phyloP scores from a whole-genome alignment of 2,329 filamentous ascomycete genomes.

The Hypoxylon sp. region DNA sequence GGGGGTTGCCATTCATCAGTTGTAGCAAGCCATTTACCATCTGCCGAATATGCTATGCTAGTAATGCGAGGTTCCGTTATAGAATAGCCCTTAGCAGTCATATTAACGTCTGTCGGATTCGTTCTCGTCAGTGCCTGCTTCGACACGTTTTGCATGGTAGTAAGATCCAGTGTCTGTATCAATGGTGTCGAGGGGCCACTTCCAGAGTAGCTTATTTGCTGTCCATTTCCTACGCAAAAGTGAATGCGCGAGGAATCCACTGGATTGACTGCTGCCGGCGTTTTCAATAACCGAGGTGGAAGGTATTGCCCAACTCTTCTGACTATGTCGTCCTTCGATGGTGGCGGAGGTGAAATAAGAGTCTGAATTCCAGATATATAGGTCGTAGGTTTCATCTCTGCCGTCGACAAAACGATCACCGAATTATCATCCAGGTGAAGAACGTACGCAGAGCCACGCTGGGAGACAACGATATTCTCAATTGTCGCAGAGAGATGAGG shows the following conservation, averaged over 20 bases:
- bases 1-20: constrained; percentile 91
- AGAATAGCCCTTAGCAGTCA: constrained; percentile 76
- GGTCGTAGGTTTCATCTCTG: constrained; percentile 85
- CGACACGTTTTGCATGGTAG: constrained; percentile 79
- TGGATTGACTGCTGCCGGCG: constrained; percentile 74
- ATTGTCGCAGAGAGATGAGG: constrained; percentile 92
- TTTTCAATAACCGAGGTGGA: constrained; percentile 59
- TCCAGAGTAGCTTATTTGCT: constrained; percentile 67
- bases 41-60: constrained; percentile 78
- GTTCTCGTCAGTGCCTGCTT: constrained; percentile 91
- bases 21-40: constrained; percentile 91
- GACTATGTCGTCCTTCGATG: constrained; percentile 66
- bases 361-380: constrained; percentile 88
- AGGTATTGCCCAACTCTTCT: constrained; percentile 63
- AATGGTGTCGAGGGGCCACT: constrained; percentile 65
- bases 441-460: constrained; percentile 82
- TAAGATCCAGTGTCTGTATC: constrained; percentile 90
- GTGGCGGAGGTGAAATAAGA: constrained; percentile 62
- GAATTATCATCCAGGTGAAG: constrained; percentile 93
- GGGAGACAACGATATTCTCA: constrained; percentile 85
- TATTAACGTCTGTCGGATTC: constrained; percentile 84
- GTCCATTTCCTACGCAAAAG: constrained; percentile 74
- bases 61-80: constrained; percentile 84
- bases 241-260: constrained; percentile 72
- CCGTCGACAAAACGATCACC: constrained; percentile 87